Evolutionary conservation across 768 basidiomycete genomes (phyloP), one percentile per base, ranked within the genome.

Genomic region (Russula dissimulans): DNA sequence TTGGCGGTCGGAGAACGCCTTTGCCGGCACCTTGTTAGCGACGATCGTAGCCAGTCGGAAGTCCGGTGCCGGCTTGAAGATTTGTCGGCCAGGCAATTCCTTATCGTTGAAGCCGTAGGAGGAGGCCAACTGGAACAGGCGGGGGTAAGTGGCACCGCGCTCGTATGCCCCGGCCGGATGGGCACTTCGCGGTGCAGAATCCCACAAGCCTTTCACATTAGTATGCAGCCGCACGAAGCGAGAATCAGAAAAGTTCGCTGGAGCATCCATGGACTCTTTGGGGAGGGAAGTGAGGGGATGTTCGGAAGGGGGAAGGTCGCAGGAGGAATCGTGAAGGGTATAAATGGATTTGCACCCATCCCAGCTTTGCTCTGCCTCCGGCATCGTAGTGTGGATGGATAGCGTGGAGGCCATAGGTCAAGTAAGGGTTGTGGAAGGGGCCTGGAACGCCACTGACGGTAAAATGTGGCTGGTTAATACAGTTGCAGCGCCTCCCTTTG

Each of bases 181-280:
- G n/a, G 61, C 61, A 57, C 61, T 62, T 48, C 61, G 61, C 17
- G 61, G 61, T 11, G 61, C 61, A n/a, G 61, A 52, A 41, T 45
- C 47, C 61, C 61, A 62, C n/a, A 62, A 22, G 26, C 61, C 61
- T 29, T 57, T 62, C 39, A 57, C 41, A 6, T 62, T 46, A n/a
- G 61, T 62, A 32, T 62, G 61, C 26, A 57, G 54, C 26, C 61
- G 56, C 41, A 48, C 48, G n/a, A 57, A 10, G n/a, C 45, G 45
- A 22, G 51, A 32, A 46, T 62, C 61, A 44, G 61, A 44, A 22
- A 57, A 36, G 31, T 42, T 42, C 18, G 41, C n/a, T 22, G 61
- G 32, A 14, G 56, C 39, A 18, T 61, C 56, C 22, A 57, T 57
- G 10, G 18, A 43, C 34, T 62, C 61, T 32, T 57, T 62, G 51